Evolutionary conservation across 805 yeast species (phyloP).

Genomic region (Tetrapisispora arboricola): DNA sequence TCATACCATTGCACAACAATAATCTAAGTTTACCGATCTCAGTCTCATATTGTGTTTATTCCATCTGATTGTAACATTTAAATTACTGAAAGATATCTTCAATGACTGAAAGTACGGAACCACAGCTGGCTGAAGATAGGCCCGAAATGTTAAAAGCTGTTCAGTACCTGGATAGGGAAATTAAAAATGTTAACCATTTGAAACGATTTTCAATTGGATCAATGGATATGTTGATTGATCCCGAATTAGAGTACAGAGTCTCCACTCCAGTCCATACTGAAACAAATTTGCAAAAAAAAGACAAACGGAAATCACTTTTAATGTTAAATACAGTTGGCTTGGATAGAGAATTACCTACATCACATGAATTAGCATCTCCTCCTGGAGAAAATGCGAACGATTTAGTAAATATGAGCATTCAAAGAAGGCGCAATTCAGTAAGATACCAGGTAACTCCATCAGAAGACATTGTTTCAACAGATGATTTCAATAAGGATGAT

Average conservation of each 20-base stretch:
- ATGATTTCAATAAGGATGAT: background rate
- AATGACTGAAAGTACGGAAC: background rate
- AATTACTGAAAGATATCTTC: background rate
- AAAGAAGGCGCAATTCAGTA: background rate
- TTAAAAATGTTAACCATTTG: constrained; percentile 61
- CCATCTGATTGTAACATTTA: background rate
- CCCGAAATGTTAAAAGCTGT: constrained; percentile 51
- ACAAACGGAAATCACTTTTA: background rate
- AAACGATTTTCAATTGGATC: constrained; percentile 65
- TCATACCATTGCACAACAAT: no score
- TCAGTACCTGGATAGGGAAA: constrained; percentile 64
- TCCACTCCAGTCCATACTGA: background rate
- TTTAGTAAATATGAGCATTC: background rate
- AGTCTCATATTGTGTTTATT: no score
- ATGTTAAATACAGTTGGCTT: background rate
- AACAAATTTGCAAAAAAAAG: background rate
- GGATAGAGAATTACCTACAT: background rate
- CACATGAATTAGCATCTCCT: background rate
- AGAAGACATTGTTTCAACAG: background rate
- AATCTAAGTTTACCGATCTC: no score
- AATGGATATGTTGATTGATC: constrained; percentile 45
- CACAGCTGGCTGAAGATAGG: background rate
- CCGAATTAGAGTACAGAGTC: constrained; percentile 45
- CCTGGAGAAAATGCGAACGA: background rate
- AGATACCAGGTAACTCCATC: background rate